phyloP scores from a whole-genome alignment of 805 yeast species.

The Ogataea trehaloabstinens region DNA sequence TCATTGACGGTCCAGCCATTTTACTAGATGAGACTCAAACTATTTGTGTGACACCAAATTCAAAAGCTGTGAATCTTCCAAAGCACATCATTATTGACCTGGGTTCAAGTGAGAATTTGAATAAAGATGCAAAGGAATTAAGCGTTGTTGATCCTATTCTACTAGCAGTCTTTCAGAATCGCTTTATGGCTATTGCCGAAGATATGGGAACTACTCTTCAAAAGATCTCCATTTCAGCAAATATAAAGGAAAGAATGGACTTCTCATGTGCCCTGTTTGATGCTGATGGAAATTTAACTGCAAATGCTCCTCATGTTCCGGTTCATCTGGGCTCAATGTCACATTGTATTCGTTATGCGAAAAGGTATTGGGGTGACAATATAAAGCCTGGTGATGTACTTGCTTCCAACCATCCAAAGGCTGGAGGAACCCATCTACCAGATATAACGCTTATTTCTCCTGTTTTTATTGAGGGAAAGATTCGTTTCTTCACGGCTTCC shows the following conservation, averaged over 20 bases:
- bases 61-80: constrained; percentile 30
- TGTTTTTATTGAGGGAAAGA: constrained; percentile 42
- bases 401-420: constrained; percentile 40
- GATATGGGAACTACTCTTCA: constrained; percentile 43
- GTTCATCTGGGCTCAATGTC: constrained; percentile 47
- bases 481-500: constrained; percentile 53
- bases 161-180: constrained; percentile 40
- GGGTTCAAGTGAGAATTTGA: neutral
- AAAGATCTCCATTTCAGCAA: constrained; percentile 40
- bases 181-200: constrained; percentile 49
- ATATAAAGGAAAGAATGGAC: constrained; percentile 45
- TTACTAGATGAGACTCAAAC: constrained; percentile 37
- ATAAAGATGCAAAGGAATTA: constrained; percentile 26
- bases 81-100: constrained; percentile 31
- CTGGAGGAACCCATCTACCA: constrained; percentile 45
- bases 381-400: constrained; percentile 41
- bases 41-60: constrained; percentile 31
- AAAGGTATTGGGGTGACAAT: constrained; percentile 35
- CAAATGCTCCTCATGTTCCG: constrained; percentile 47
- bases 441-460: constrained; percentile 57
- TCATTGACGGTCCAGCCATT: constrained; percentile 47
- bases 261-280: constrained; percentile 46
- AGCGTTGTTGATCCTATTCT: constrained; percentile 38
- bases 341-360: constrained; percentile 35
- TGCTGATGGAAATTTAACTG: constrained; percentile 39